Percentiles rank a stretch among this genome's conserved stretches.
phyloP scores from a whole-genome alignment of 2,329 filamentous ascomycete species.

The Stemphylium vesicarium region DNA sequence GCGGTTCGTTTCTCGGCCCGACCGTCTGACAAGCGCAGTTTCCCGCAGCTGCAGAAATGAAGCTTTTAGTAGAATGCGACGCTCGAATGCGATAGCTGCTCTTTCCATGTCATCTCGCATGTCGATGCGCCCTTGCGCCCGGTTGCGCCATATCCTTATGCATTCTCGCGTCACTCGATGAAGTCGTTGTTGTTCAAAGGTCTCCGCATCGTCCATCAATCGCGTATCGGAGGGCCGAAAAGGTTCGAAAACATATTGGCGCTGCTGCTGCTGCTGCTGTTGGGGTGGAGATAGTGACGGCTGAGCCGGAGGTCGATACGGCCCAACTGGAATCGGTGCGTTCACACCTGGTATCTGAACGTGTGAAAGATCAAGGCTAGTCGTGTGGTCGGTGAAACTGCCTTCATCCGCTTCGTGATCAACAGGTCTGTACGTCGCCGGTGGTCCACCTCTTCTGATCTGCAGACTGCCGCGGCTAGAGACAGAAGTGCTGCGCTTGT shows the following conservation, averaged over 20 bases:
- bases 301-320: constrained; percentile 16
- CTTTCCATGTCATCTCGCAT: constrained; percentile 31
- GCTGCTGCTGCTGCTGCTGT: constrained; percentile 19
- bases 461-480: constrained; percentile 47
- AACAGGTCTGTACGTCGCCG: constrained; percentile 14
- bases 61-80: constrained; percentile 58
- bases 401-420: constrained; percentile 36
- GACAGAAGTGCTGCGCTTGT: constrained; percentile 39
- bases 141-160: constrained; percentile 57
- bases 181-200: constrained; percentile 41
- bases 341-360: constrained; percentile 47
- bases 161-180: constrained; percentile 34
- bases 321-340: constrained; percentile 38
- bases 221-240: constrained; percentile 59
- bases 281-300: not conserved
- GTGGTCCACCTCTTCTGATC: constrained; percentile 32
- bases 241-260: constrained; percentile 44
- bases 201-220: constrained; percentile 58
- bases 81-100: constrained; percentile 57
- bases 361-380: constrained; percentile 36
- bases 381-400: constrained; percentile 40
- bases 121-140: constrained; percentile 32
- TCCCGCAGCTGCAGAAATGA: constrained; percentile 54
- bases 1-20: constrained; percentile 55
- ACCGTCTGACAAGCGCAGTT: constrained; percentile 45